Evolutionary conservation across 2,329 filamentous ascomycete genomes (phyloP).

Genomic region (Talaromyces rugulosus): DNA sequence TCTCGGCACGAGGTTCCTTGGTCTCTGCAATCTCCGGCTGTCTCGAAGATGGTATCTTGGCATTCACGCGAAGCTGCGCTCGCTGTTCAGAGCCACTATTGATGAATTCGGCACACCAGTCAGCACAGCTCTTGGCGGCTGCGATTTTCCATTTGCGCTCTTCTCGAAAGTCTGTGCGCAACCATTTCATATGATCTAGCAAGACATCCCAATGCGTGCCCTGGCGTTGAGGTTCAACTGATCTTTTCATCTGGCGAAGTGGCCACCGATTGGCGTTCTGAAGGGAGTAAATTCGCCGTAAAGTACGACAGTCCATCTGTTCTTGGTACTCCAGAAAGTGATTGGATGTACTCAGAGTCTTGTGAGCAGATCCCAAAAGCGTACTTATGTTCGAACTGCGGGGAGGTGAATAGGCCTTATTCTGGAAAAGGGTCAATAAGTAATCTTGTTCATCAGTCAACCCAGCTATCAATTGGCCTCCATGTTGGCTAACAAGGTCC

Average conservation of each 20-base stretch:
- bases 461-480: slow-evolving; percentile 44
- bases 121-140: slow-evolving; percentile 72
- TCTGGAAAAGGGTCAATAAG: slow-evolving; percentile 60
- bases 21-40: slow-evolving; percentile 22
- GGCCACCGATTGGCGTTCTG: slow-evolving; percentile 94
- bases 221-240: slow-evolving; percentile 71
- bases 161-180: slow-evolving; percentile 92
- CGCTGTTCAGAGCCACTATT: slow-evolving; percentile 60
- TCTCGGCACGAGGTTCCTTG: slow-evolving; percentile 20
- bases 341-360: slow-evolving; percentile 82
- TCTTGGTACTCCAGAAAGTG: slow-evolving; percentile 79
- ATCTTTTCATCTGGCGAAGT: slow-evolving; percentile 79
- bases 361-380: slow-evolving; percentile 76
- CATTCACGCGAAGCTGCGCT: slow-evolving; percentile 62
- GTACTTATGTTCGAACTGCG: slow-evolving; percentile 57
- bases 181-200: slow-evolving; percentile 92
- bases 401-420: slow-evolving; percentile 53
- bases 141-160: slow-evolving; percentile 91
- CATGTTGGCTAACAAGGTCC: slow-evolving; percentile 38
- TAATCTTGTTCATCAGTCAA: slow-evolving; percentile 53
- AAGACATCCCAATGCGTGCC: slow-evolving; percentile 81
- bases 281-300: slow-evolving; percentile 82
- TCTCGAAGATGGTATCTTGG: slow-evolving; percentile 30
- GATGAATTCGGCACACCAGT: slow-evolving; percentile 80
- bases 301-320: slow-evolving; percentile 78